These are phyloP conservation scores for Cronartium quercuum DNA, from an alignment of 1,284 basidiomycete genomes.

Conservation along the genomic window DNA sequence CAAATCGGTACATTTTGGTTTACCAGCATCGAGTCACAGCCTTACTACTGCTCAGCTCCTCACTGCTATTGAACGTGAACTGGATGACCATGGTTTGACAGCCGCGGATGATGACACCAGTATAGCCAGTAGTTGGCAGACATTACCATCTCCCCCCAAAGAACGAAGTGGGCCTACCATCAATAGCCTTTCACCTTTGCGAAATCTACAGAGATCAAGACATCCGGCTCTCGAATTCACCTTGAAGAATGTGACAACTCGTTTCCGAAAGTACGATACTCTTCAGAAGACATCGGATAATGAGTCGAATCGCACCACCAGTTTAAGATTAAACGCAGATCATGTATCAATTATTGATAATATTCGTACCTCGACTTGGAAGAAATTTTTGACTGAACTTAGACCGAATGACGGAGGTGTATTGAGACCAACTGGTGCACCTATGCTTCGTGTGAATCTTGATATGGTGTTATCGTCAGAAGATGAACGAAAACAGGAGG, in stretches of 20 bases:
- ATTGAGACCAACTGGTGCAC: constrained; percentile 75
- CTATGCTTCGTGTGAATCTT: constrained; percentile 86
- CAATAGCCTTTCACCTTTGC: background rate
- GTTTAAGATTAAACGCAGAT: constrained; percentile 62
- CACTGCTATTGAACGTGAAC: constrained; percentile 76
- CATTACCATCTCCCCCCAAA: constrained; percentile 12
- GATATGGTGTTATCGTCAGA: constrained; percentile 65
- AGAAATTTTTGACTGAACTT: constrained; percentile 83
- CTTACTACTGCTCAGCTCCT: constrained; percentile 70
- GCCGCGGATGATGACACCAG: constrained; percentile 1
- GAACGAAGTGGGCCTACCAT: background rate
- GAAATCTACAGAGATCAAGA: constrained; percentile 14
- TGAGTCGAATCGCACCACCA: constrained; percentile 50
- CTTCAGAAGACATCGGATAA: background rate
- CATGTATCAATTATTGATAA: constrained; percentile 75
- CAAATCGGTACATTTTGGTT: constrained; percentile 85
- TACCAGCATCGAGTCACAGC: constrained; percentile 58
- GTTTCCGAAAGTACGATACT: constrained; percentile 41
- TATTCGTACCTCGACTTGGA: constrained; percentile 97
- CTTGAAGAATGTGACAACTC: constrained; percentile 59
- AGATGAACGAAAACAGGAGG: constrained; percentile 65
- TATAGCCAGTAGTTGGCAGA: constrained; percentile 35
- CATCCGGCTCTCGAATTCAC: constrained; percentile 66
- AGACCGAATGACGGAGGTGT: constrained; percentile 74
- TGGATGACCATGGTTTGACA: constrained; percentile 50